Conservation (phyloP, 2,329 filamentous ascomycete species). For the Beauveria rudraprayagi region DNA sequence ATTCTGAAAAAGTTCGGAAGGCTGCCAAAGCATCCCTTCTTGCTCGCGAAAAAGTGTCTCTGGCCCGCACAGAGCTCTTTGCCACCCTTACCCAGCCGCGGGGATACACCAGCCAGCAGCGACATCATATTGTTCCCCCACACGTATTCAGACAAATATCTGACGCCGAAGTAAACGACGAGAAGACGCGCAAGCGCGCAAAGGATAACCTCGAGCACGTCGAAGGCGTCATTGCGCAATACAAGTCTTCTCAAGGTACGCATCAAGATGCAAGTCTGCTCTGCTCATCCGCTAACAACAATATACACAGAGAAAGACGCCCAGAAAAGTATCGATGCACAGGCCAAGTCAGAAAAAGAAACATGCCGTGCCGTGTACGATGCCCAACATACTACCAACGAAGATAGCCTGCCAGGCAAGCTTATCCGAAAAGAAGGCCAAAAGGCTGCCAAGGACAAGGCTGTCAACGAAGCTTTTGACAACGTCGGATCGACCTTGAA, state of each 20-base stretch:
- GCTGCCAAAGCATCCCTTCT: slow-evolving; percentile 29
- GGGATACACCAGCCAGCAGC: slow-evolving; percentile 16
- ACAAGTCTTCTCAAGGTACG: slow-evolving; percentile 21
- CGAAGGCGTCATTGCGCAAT: slow-evolving; percentile 21
- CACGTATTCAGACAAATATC: slow-evolving; percentile 30
- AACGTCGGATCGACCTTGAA: slow-evolving; percentile 40
- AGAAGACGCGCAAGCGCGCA: slow-evolving; percentile 29
- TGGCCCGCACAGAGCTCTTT: slow-evolving; percentile 27
- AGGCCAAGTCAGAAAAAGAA: slow-evolving; percentile 14
- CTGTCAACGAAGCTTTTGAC: slow-evolving; percentile 41
- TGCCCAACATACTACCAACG: slow-evolving; percentile 29
- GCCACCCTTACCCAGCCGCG: slow-evolving; percentile 26
- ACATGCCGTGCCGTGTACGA: slow-evolving; percentile 38
- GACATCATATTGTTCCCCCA: slow-evolving; percentile 31
- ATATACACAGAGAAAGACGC: slow-evolving; percentile 13
- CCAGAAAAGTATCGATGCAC: not conserved
- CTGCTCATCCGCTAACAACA: slow-evolving; percentile 1
- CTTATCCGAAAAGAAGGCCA: slow-evolving; percentile 36
- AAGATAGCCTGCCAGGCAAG: slow-evolving; percentile 33
- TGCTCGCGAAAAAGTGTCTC: slow-evolving; percentile 23
- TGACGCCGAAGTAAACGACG: slow-evolving; percentile 30
- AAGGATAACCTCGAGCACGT: slow-evolving; percentile 32
- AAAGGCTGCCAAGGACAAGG: slow-evolving; percentile 29
- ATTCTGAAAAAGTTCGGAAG: slow-evolving; percentile 27
- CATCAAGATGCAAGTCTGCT: no score